Evolutionary conservation across 2,329 filamentous ascomycete genomes (phyloP).

Genomic region (Colletotrichum noveboracense): DNA sequence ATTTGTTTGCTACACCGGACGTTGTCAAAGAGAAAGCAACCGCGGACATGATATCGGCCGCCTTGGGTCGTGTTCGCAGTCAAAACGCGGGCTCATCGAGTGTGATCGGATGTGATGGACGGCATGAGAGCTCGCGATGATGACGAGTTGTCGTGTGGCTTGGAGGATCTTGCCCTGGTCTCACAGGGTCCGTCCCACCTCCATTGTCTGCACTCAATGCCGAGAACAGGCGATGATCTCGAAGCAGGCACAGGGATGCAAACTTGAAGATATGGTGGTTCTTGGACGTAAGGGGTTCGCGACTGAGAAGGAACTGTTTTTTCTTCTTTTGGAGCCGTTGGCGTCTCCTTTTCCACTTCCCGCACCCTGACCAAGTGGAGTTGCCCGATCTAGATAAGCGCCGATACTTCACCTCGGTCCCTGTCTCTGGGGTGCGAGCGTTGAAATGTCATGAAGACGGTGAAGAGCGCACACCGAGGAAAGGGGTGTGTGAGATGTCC

Average conservation of each 20-base stretch:
- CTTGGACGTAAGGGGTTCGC: not conserved
- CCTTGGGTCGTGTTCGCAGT: not conserved
- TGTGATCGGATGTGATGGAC: not conserved
- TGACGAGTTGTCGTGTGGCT: constrained; percentile 11
- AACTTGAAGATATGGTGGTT: not conserved
- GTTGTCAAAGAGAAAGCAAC: not conserved
- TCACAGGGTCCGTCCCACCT: not conserved
- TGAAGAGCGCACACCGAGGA: not conserved
- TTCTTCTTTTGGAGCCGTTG: not conserved
- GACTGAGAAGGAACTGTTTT: not conserved
- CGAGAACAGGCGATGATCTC: not conserved
- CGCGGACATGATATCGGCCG: not conserved
- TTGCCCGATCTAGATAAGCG: constrained; percentile 9
- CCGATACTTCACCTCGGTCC: not conserved
- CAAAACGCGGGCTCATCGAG: not conserved
- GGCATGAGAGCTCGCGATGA: not conserved
- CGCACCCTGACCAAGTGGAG: not conserved
- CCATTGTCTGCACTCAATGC: not conserved
- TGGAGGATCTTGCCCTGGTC: not conserved
- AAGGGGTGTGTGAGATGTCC: not conserved
- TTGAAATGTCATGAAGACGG: not conserved
- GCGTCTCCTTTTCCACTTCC: constrained; percentile 9
- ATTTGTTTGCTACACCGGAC: not conserved
- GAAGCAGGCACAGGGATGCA: not conserved
- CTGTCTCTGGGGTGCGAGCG: constrained; percentile 1